Evolutionary conservation across 2,329 filamentous ascomycete species (phyloP).

Genomic region (Hymenoscyphus linearis): DNA sequence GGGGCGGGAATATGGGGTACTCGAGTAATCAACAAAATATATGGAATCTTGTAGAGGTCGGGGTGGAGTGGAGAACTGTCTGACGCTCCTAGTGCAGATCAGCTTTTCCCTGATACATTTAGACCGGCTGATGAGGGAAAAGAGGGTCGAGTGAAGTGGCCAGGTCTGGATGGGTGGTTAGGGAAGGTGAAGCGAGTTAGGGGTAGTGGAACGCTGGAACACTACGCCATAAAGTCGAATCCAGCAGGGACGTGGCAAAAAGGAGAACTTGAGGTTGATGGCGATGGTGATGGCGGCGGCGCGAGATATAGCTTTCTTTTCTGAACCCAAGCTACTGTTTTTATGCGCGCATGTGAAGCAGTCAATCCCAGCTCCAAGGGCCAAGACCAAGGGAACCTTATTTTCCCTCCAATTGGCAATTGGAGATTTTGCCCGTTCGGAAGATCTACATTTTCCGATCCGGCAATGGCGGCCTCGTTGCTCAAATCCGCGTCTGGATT

Average conservation of each 20-base stretch:
- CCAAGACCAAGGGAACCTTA: neutral
- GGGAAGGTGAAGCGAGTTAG: neutral
- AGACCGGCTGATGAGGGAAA: neutral
- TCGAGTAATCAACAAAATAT: neutral
- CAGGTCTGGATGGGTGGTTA: neutral
- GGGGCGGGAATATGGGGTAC: neutral
- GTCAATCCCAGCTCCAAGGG: neutral
- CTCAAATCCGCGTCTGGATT: neutral
- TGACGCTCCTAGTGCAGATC: neutral
- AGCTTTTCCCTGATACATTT: neutral
- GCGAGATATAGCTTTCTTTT: neutral
- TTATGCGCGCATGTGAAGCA: neutral
- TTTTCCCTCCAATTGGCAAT: neutral
- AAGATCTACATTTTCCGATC: neutral
- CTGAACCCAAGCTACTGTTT: neutral
- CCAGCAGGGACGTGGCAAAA: neutral
- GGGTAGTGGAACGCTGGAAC: too few relatives aligned
- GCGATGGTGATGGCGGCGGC: too few relatives aligned
- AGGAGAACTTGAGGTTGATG: neutral
- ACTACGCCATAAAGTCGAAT: neutral
- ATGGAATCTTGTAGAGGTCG: neutral
- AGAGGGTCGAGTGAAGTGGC: neutral
- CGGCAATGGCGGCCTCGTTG: neutral
- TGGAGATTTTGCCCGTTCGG: neutral
- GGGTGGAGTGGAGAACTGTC: neutral